Percentiles rank a stretch among this genome's conserved stretches.
These are phyloP conservation scores for Phytophthora fragariae DNA, from an alignment of 352 stramenopile genomes.

Conservation along the genomic window DNA sequence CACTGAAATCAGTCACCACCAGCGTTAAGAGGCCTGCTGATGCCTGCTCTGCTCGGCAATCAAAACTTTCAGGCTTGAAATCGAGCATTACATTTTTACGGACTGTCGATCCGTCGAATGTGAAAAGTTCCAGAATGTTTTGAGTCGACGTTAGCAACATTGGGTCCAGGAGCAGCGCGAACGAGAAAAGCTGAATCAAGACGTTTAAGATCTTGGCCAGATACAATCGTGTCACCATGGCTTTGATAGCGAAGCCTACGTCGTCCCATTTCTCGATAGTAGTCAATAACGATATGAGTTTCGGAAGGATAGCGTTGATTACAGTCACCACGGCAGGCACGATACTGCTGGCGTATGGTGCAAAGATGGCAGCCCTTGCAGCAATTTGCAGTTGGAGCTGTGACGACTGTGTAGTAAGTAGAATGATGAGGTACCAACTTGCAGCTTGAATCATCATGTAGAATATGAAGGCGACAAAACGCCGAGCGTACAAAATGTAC, in stretches of 20 bases:
- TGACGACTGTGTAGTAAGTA: constrained; percentile 74
- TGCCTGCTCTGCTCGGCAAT: constrained; percentile 71
- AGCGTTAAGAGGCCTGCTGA: constrained; percentile 70
- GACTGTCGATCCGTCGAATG: constrained; percentile 51
- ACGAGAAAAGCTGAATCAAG: constrained; percentile 82
- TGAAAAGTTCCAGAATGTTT: constrained; percentile 45
- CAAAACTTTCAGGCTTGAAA: constrained; percentile 61
- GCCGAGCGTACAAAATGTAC: constrained; percentile 64
- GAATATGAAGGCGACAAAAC: constrained; percentile 56
- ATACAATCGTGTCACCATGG: constrained; percentile 83
- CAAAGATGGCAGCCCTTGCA: constrained; percentile 46
- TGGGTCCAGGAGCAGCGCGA: constrained; percentile 71
- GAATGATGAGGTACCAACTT: constrained; percentile 78
- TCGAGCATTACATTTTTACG: constrained; percentile 71
- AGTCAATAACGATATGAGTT: constrained; percentile 71
- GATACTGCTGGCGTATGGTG: constrained; percentile 66
- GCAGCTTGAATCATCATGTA: constrained; percentile 73
- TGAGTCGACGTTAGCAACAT: constrained; percentile 58
- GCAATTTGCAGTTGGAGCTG: constrained; percentile 63
- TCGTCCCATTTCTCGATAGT: constrained; percentile 83
- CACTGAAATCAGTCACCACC: constrained; percentile 77
- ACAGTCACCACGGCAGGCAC: constrained; percentile 76
- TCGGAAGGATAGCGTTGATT: constrained; percentile 77
- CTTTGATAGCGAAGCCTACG: constrained; percentile 82
- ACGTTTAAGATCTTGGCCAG: constrained; percentile 88